Base-by-base conservation (phyloP, 768 basidiomycete species). In the Gymnopilus dilepis region DNA sequence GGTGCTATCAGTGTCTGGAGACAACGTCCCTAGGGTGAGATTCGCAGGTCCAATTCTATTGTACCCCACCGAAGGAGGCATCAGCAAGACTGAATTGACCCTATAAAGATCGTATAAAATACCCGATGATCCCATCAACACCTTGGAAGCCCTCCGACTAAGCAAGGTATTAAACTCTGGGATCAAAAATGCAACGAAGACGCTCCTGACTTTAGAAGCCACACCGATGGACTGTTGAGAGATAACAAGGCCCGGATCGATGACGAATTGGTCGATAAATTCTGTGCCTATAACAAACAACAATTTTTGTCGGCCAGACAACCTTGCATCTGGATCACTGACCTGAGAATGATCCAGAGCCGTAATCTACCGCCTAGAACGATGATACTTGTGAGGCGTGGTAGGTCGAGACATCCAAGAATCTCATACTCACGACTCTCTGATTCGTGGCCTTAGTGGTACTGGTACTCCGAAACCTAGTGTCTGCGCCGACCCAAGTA, bases 61-160 rank as follows among this genome's bases (percentile, higher is more conserved):
- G 22, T 31, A 38, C 21, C 60, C n/a, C n/a, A n/a, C n/a, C n/a
- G n/a, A n/a, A n/a, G 4, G 63, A 33, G 31, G 12, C 28, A 26
- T 50, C 15, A 26, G 12, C 8, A 12, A 24, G 5, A n/a, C 12
- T 56, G 38, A 12, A 43, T 4, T 37, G 54, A 28, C 38, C 13
- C 28, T 2, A 19, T 26, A 9, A 30, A 43, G 28, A 42, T 21
- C 22, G 53, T 47, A 15, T 45, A 21, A 62, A 75, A 33, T 71
- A 88, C 86, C 88, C 88, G 11, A 89, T 62, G 61, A 90, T 88
- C 6, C 88, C 88, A 66, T 90, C 89, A 21, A 84, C 76, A 41
- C 80, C 82, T 0, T 57, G 22, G 62, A 84, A 82, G 1, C 82
- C 87, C 42, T 69, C 54, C 24, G 73, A 59, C 48, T 51, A 7